Conservation (phyloP, 352 stramenopile genomes). For the Pythium diclinum region DNA sequence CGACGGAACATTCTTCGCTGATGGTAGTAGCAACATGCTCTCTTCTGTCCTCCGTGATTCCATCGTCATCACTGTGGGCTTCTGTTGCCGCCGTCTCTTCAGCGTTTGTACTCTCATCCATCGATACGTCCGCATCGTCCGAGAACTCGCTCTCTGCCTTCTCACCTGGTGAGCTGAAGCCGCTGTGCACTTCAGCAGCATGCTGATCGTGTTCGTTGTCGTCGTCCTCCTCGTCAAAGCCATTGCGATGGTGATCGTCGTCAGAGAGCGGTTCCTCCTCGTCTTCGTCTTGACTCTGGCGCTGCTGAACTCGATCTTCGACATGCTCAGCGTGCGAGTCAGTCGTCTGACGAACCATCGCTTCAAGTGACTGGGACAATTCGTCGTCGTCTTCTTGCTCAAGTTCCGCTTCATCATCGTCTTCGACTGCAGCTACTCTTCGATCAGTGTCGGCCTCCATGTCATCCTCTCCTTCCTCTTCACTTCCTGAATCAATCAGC, state of each 20-base stretch:
- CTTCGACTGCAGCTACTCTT: not conserved
- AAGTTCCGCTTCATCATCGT: not conserved
- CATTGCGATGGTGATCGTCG: not conserved
- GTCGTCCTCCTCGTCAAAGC: conserved; percentile 11
- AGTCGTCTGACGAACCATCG: conserved; percentile 8
- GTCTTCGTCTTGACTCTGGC: not conserved
- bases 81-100: not conserved
- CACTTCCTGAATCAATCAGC: conserved; percentile 25
- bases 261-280: not conserved
- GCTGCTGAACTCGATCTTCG: too few species aligned
- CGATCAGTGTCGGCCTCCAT: not conserved
- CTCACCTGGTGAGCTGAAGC: not conserved
- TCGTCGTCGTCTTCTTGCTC: not conserved
- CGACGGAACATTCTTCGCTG: not conserved
- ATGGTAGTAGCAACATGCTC: not conserved
- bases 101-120: not conserved
- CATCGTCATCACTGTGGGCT: not conserved
- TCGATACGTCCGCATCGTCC: not conserved
- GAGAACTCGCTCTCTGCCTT: not conserved
- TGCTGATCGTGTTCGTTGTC: not conserved
- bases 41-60: not conserved
- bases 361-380: conserved; percentile 14
- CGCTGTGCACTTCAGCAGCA: not conserved
- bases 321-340: too few species aligned
- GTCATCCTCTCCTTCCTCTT: conserved; percentile 12